Percentiles rank a stretch among this genome's conserved stretches.
These are phyloP conservation scores for Penicillium palitans DNA, from an alignment of 2,329 filamentous ascomycete species.

Conservation along the genomic window DNA sequence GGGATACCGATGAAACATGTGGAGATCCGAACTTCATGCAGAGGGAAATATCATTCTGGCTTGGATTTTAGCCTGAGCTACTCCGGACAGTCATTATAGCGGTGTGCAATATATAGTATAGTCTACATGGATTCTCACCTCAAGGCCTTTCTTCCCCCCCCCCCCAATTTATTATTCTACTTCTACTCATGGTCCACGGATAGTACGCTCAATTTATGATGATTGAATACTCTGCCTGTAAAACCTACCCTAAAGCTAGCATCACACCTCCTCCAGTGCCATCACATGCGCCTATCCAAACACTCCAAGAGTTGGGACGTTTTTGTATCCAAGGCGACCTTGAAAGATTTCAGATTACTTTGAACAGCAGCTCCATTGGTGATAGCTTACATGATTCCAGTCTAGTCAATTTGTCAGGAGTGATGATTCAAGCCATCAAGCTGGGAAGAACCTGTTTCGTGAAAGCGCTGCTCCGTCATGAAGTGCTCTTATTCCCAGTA, in stretches of 20 bases:
- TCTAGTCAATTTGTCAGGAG: constrained; percentile 4
- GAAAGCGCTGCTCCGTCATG: background rate
- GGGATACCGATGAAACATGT: background rate
- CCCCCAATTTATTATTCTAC: background rate
- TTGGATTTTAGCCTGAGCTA: background rate
- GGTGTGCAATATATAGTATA: background rate
- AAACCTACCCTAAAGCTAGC: background rate
- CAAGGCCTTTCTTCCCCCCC: background rate
- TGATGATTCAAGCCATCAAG: constrained; percentile 25
- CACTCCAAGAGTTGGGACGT: background rate
- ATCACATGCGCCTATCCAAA: background rate
- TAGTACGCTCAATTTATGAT: background rate
- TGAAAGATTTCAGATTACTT: constrained; percentile 17
- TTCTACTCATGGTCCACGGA: background rate
- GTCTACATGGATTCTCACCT: background rate
- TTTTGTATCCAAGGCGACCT: background rate
- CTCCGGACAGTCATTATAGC: background rate
- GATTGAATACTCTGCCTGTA: background rate
- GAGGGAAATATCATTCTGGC: background rate
- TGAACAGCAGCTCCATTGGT: background rate
- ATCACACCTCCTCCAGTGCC: background rate
- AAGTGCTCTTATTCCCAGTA: background rate
- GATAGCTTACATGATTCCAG: background rate
- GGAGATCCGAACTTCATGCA: background rate
- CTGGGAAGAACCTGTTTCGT: background rate